Evolutionary conservation across 2,329 filamentous ascomycete species (phyloP).

Genomic region (Paraphaeosphaeria minitans): DNA sequence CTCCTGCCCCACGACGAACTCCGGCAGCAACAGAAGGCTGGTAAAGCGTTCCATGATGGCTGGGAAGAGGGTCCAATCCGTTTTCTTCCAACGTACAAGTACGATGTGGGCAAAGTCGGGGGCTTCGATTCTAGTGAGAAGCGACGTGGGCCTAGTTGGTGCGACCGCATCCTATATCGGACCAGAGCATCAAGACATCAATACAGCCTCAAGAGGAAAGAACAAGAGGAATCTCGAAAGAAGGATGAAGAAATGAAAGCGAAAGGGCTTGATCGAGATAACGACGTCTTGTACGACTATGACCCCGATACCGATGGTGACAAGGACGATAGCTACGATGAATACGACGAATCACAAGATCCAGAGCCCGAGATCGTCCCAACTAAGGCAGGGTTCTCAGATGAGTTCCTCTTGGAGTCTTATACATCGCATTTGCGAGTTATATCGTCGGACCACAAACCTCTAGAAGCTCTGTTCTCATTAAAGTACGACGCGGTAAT

Average conservation of each 20-base stretch:
- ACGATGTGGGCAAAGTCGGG: conserved; percentile 90
- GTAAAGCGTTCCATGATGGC: conserved; percentile 86
- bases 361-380: conserved; percentile 56
- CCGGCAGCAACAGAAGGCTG: conserved; percentile 69
- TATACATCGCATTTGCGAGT: conserved; percentile 91
- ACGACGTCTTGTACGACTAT: conserved; percentile 88
- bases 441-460: conserved; percentile 94
- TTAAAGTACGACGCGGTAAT: conserved; percentile 87
- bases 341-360: conserved; percentile 42
- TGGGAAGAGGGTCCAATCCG: conserved; percentile 88
- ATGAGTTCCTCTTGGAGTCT: conserved; percentile 62
- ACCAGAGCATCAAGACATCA: conserved; percentile 72
- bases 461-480: conserved; percentile 80
- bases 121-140: conserved; percentile 97
- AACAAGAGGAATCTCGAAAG: conserved; percentile 69
- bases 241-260: conserved; percentile 86
- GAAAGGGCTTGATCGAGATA: conserved; percentile 75
- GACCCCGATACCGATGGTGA: conserved; percentile 78
- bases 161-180: conserved; percentile 88
- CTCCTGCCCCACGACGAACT: conserved; percentile 91
- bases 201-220: conserved; percentile 66
- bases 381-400: conserved; percentile 64
- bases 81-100: conserved; percentile 96
- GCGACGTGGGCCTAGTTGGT: conserved; percentile 91
- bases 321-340: conserved; percentile 48